phyloP scores from a whole-genome alignment of 2,329 filamentous ascomycete species.

The Lasiodiplodia citricola region DNA sequence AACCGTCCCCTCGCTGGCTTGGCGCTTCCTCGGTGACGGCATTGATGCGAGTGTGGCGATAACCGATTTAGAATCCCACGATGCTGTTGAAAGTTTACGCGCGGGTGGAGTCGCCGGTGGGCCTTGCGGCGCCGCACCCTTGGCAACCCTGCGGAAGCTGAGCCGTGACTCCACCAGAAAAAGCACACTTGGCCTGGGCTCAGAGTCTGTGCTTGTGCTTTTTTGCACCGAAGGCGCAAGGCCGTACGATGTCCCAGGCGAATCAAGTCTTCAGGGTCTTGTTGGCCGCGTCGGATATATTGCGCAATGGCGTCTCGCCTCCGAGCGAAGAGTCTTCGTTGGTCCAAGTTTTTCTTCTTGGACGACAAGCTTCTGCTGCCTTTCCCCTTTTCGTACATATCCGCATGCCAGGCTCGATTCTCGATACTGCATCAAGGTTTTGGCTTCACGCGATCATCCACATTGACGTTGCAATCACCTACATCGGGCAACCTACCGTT shows the following conservation, averaged over 20 bases:
- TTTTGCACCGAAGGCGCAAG: conserved; percentile 70
- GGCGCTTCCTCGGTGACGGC: conserved; percentile 62
- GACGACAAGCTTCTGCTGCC: not conserved
- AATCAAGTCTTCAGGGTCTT: not conserved
- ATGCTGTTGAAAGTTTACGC: conserved; percentile 61
- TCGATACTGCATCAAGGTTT: not conserved
- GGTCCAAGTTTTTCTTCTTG: not conserved
- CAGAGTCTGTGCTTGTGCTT: conserved; percentile 65
- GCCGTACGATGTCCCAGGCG: conserved; percentile 49
- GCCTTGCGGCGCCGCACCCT: conserved; percentile 66
- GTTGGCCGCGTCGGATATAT: not conserved
- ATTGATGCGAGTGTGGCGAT: conserved; percentile 67
- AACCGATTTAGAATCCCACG: conserved; percentile 67
- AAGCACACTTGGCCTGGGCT: conserved; percentile 44
- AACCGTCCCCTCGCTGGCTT: conserved; percentile 69
- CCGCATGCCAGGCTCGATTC: not conserved
- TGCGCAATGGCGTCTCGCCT: not conserved
- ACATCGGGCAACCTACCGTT: not conserved
- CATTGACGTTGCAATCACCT: not conserved
- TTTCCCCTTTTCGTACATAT: not conserved
- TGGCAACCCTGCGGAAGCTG: conserved; percentile 63
- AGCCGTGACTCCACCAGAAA: conserved; percentile 38
- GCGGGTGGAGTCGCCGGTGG: conserved; percentile 57
- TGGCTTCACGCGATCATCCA: no score
- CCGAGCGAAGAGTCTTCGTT: not conserved